Conservation (phyloP, 352 stramenopile species). For the Globisporangium echinulatum region DNA sequence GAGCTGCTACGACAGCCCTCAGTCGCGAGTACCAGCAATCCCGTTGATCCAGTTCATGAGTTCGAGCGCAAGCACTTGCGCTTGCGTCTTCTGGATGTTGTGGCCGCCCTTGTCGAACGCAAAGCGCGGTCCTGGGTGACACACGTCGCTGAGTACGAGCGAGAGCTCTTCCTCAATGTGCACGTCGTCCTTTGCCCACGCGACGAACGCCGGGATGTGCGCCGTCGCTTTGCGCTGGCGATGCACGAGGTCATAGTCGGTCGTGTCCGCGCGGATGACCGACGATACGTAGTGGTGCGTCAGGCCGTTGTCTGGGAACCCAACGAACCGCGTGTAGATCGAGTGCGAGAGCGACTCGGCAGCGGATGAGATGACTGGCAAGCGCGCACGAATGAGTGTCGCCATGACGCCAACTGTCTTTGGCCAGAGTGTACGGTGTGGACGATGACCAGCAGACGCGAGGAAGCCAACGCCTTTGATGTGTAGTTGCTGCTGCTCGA, state of each 20-base stretch:
- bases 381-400: constrained; percentile 13
- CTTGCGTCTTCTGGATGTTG: constrained; percentile 77
- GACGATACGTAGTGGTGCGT: not conserved
- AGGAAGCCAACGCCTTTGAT: constrained; percentile 27
- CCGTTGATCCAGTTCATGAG: constrained; percentile 34
- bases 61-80: constrained; percentile 25
- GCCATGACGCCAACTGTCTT: constrained; percentile 7
- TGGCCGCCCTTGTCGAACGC: constrained; percentile 47
- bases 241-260: constrained; percentile 35
- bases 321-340: not conserved
- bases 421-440: constrained; percentile 26
- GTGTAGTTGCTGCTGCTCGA: constrained; percentile 16
- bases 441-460: constrained; percentile 22
- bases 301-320: not conserved
- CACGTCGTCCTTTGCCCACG: constrained; percentile 52
- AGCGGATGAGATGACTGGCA: constrained; percentile 22
- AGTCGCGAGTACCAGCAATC: too few species aligned
- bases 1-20: too few species aligned
- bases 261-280: constrained; percentile 11
- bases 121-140: constrained; percentile 29
- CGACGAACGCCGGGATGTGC: constrained; percentile 37
- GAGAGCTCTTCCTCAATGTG: constrained; percentile 12
- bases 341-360: not conserved
- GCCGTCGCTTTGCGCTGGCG: constrained; percentile 20
- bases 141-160: not conserved